phyloP scores from a whole-genome alignment of 768 basidiomycete species.

The Psilocybe cubensis region DNA sequence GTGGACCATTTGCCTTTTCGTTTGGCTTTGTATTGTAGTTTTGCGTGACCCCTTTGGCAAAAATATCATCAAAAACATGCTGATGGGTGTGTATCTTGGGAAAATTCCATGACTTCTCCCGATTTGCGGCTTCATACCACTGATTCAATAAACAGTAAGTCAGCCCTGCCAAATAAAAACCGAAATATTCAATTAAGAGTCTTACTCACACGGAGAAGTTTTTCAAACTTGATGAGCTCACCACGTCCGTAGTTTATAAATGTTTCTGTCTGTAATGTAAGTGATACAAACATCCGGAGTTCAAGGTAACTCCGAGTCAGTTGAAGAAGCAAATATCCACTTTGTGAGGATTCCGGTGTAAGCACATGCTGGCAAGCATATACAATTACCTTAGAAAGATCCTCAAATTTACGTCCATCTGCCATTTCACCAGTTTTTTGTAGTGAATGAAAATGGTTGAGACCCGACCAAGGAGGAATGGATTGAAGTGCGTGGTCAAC shows the following conservation, averaged over 20 bases:
- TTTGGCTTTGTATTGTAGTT: slow-evolving; percentile 37
- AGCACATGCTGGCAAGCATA: too few species aligned
- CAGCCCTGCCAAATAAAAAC: not conserved
- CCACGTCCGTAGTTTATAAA: slow-evolving; percentile 24
- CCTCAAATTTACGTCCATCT: slow-evolving; percentile 25
- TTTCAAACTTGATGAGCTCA: slow-evolving; percentile 20
- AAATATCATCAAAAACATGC: slow-evolving; percentile 36
- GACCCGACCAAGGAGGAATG: slow-evolving; percentile 35
- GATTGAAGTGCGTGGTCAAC: too few species aligned
- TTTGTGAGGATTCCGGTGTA: not conserved
- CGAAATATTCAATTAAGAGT: too few species aligned
- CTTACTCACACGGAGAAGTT: slow-evolving; percentile 20
- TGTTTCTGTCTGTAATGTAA: slow-evolving; percentile 33
- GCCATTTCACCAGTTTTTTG: slow-evolving; percentile 18
- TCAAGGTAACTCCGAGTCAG: slow-evolving; percentile 33
- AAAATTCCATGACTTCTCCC: slow-evolving; percentile 34
- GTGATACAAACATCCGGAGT: slow-evolving; percentile 29
- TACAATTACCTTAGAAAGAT: slow-evolving; percentile 29
- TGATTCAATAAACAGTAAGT: not conserved
- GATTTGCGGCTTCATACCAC: not conserved
- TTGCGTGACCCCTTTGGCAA: slow-evolving; percentile 27
- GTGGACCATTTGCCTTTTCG: slow-evolving; percentile 31
- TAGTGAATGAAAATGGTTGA: slow-evolving; percentile 34
- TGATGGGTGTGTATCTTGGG: slow-evolving; percentile 36
- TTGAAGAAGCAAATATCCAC: slow-evolving; percentile 28